These are phyloP conservation scores for Arctium minus DNA, from an alignment of 129 eudicot genomes.

Conservation along the genomic window DNA sequence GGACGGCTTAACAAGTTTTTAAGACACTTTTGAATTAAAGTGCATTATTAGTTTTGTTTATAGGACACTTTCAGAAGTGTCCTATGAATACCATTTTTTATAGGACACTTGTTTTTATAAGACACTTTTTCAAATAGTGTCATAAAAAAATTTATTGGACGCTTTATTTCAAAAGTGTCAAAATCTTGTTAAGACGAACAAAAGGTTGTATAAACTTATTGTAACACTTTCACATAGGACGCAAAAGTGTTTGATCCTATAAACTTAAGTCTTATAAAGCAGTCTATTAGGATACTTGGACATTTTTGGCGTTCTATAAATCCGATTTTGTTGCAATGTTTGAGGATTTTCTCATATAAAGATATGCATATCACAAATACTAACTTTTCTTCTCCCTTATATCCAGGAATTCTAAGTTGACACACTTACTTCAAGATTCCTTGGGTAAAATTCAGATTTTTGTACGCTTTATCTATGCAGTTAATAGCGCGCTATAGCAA, in stretches of 20 bases:
- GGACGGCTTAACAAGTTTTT: background rate
- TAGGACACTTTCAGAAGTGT: background rate
- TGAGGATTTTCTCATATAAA: background rate
- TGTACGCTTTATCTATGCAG: background rate
- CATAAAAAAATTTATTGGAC: too few relatives aligned
- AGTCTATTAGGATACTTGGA: background rate
- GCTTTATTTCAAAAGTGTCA: background rate
- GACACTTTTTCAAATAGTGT: too few relatives aligned
- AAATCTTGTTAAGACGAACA: background rate
- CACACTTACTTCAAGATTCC: slow-evolving; percentile 95
- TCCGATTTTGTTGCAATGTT: background rate
- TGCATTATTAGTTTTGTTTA: background rate
- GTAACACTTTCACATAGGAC: background rate
- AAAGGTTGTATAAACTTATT: background rate
- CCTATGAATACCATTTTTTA: background rate
- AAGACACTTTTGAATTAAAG: background rate
- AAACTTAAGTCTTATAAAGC: background rate
- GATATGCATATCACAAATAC: background rate
- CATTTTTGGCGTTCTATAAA: background rate
- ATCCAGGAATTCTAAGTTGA: slow-evolving; percentile 85
- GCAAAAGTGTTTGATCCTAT: background rate
- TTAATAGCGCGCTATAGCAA: too few relatives aligned
- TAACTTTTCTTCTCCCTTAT: background rate
- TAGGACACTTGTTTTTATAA: background rate
- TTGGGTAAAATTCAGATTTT: slow-evolving; percentile 45